phyloP scores from a whole-genome alignment of 305 asterid genomes.

The Vinca major region DNA sequence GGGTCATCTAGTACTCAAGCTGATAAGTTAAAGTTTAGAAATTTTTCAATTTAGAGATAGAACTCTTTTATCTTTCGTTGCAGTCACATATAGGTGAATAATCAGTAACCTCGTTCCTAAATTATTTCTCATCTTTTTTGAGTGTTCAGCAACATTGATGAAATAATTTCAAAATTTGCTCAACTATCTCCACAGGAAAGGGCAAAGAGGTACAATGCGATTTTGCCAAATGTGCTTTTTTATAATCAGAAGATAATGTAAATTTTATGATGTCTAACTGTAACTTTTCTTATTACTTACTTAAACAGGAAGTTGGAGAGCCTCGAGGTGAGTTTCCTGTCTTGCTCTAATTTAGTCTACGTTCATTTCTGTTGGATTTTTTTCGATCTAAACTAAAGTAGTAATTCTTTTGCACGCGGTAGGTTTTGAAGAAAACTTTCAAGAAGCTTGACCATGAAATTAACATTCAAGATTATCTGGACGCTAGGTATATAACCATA shows the following conservation, averaged over 20 bases:
- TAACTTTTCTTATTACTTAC: constrained; percentile 11
- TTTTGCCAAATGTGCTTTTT: constrained; percentile 8
- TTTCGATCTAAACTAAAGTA: constrained; percentile 12
- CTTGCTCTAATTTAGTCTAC: neutral
- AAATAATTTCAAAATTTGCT: constrained; percentile 70
- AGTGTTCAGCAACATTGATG: constrained; percentile 61
- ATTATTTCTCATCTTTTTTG: neutral
- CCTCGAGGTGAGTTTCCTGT: constrained; percentile 59
- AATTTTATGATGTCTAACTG: constrained; percentile 12
- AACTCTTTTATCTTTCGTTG: neutral
- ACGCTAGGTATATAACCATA: constrained; percentile 41
- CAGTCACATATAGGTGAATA: neutral
- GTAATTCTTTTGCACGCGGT: constrained; percentile 11
- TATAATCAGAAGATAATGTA: constrained; percentile 5
- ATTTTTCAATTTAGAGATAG: neutral
- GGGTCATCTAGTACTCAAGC: neutral
- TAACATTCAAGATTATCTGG: constrained; percentile 72
- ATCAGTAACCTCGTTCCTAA: neutral
- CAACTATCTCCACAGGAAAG: constrained; percentile 78
- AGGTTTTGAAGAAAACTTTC: constrained; percentile 78
- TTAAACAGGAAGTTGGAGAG: constrained; percentile 78
- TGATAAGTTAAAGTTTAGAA: neutral
- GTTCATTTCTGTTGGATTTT: constrained; percentile 7
- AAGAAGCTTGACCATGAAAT: constrained; percentile 85
- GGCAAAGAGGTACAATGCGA: constrained; percentile 48